Percentiles rank a stretch among this genome's conserved stretches.
Evolutionary conservation across 345 rosid genomes (phyloP).

Genomic region (Populus euphratica): DNA sequence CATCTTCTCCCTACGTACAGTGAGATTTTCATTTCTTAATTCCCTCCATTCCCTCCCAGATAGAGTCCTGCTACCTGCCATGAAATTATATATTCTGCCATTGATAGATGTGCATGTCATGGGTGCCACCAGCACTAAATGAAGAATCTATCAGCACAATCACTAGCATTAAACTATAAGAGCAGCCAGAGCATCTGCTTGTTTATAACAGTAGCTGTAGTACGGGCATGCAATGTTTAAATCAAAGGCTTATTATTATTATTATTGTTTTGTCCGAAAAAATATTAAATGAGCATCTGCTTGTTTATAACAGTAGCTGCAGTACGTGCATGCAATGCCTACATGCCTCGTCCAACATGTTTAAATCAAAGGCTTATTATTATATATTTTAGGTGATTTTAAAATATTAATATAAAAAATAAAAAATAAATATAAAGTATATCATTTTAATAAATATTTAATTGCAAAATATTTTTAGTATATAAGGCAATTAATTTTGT

Average conservation of each 20-base stretch:
- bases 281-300: not conserved
- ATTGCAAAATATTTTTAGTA: too few species aligned
- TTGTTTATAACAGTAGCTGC: not conserved
- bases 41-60: not conserved
- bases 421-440: too few species aligned
- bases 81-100: not conserved
- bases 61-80: not conserved
- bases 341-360: too few species aligned
- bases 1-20: not conserved
- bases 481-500: too few species aligned
- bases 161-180: not conserved
- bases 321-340: not conserved
- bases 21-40: not conserved
- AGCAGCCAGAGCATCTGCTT: not conserved
- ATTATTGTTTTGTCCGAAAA: too few species aligned
- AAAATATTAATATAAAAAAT: too few species aligned
- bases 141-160: not conserved
- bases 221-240: not conserved
- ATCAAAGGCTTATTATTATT: too few species aligned
- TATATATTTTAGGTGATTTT: too few species aligned
- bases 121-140: not conserved
- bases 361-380: too few species aligned
- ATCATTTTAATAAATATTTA: too few species aligned
- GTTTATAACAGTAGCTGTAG: not conserved
- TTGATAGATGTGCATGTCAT: not conserved